These are phyloP conservation scores for Sclerotinia sclerotiorum DNA, from an alignment of 2,329 filamentous ascomycete species.

Conservation along the genomic window DNA sequence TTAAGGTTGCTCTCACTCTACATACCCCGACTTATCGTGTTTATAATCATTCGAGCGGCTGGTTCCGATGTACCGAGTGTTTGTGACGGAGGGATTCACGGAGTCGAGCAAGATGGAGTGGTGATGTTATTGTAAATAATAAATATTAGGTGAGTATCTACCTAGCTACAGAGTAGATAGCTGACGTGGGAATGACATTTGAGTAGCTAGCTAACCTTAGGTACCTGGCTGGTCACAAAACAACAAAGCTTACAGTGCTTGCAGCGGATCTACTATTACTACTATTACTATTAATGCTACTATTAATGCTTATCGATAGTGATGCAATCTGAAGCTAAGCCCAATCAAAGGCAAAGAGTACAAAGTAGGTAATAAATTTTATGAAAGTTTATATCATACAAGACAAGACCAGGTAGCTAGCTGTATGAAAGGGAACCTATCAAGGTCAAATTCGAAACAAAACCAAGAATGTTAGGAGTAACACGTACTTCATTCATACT, in stretches of 20 bases:
- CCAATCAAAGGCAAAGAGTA: background rate
- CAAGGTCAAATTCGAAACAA: background rate
- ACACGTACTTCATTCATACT: background rate
- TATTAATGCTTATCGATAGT: background rate
- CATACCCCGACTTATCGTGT: slow-evolving; percentile 28
- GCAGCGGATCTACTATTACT: background rate
- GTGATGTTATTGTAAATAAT: background rate
- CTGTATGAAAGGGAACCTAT: background rate
- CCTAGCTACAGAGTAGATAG: background rate
- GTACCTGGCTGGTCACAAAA: background rate
- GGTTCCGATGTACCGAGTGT: background rate
- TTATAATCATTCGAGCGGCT: background rate
- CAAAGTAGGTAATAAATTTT: background rate
- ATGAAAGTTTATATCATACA: background rate
- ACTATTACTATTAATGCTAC: too few species aligned
- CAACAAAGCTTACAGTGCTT: background rate
- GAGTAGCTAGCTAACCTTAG: too few species aligned
- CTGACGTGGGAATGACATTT: background rate
- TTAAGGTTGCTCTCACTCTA: background rate
- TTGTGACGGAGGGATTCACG: background rate
- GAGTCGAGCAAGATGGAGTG: background rate
- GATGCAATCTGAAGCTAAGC: background rate
- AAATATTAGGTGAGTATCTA: background rate
- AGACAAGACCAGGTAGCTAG: background rate
- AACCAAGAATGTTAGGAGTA: background rate